phyloP scores from a whole-genome alignment of 352 stramenopile genomes.

The Elongisporangium prolatum region DNA sequence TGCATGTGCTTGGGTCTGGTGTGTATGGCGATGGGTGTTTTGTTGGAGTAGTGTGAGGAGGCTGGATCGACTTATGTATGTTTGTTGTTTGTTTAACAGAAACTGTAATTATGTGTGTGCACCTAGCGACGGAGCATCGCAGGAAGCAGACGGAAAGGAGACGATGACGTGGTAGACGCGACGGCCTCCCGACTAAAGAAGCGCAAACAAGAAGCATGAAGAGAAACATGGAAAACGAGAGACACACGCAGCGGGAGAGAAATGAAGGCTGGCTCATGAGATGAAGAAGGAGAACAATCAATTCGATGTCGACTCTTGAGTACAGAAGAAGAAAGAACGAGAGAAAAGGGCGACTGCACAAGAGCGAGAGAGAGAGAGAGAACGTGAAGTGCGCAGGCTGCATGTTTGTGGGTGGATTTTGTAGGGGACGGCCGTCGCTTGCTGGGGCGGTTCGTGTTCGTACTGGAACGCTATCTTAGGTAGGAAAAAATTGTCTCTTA shows the following conservation, averaged over 20 bases:
- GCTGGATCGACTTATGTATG: constrained; percentile 84
- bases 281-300: background rate
- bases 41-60: constrained; percentile 12
- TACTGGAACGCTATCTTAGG: background rate
- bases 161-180: constrained; percentile 33
- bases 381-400: background rate
- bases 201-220: constrained; percentile 68
- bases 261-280: background rate
- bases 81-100: constrained; percentile 89
- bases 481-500: background rate
- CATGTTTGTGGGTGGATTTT: background rate
- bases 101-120: constrained; percentile 90
- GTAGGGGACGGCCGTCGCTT: background rate
- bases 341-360: constrained; percentile 22
- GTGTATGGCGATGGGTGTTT: constrained; percentile 1
- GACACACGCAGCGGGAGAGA: constrained; percentile 1
- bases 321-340: constrained; percentile 17
- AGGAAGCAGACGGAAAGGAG: constrained; percentile 65
- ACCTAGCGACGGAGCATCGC: constrained; percentile 75
- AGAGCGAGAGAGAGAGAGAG: constrained; percentile 12
- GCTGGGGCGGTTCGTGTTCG: background rate
- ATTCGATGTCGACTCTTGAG: background rate
- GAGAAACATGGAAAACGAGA: constrained; percentile 6
- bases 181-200: constrained; percentile 59
- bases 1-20: constrained; percentile 6